A percentile compares a stretch with the other conserved stretches of the same genome.
These are phyloP conservation scores for Carex kokanica DNA, from an alignment of 176 grass and related monocot species.

Conservation along the genomic window DNA sequence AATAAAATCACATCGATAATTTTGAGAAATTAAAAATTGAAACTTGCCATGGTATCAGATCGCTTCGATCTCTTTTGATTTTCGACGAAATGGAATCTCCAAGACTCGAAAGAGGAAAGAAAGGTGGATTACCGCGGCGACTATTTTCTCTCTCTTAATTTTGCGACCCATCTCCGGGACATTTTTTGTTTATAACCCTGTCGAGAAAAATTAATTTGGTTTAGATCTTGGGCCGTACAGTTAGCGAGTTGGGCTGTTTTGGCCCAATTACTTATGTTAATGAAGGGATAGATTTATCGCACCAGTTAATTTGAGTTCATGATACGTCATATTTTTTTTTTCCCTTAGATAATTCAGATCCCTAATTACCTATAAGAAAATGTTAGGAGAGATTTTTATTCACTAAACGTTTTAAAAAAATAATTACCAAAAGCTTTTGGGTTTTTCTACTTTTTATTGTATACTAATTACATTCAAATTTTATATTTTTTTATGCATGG, in stretches of 20 bases:
- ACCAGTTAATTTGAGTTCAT: no score
- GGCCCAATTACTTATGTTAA: neutral
- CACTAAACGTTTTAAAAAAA: no score
- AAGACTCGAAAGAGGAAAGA: neutral
- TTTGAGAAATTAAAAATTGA: neutral
- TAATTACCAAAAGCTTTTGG: no score
- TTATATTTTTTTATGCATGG: no score
- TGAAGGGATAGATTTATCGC: no score
- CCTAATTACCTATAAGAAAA: no score
- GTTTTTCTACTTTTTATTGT: no score
- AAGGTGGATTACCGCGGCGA: neutral
- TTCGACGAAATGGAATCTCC: neutral
- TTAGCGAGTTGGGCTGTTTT: neutral
- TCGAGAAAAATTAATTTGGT: neutral
- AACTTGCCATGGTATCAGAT: slow-evolving; percentile 43
- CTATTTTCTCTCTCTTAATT: neutral
- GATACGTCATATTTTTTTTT: no score
- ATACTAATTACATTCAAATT: no score
- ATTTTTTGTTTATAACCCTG: neutral
- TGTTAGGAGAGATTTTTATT: no score
- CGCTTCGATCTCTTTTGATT: slow-evolving; percentile 2
- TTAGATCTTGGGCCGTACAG: neutral
- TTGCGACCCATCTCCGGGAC: neutral
- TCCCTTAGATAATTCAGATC: no score
- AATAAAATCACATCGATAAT: neutral